A percentile compares a stretch with the other conserved stretches of the same genome.
phyloP scores from a whole-genome alignment of 2,329 filamentous ascomycete genomes.

The Zalaria obscura region DNA sequence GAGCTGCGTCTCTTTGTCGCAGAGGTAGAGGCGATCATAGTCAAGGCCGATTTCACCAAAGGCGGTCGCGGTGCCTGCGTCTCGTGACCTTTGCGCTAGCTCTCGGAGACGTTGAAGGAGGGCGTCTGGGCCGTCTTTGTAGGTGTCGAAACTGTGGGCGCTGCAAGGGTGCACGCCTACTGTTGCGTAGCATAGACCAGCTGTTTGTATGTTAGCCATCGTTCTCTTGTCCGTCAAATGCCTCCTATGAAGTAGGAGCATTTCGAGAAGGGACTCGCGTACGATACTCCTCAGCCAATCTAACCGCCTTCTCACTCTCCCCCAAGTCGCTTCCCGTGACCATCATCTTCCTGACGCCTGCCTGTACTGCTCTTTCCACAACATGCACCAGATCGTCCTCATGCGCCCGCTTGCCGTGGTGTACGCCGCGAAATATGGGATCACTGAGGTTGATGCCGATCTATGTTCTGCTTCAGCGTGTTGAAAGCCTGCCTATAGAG shows the following conservation, averaged over 20 bases:
- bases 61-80: slow-evolving; percentile 50
- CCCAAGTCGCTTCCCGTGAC: slow-evolving; percentile 79
- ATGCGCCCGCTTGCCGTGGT: slow-evolving; percentile 67
- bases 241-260: no score
- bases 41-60: slow-evolving; percentile 95
- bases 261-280: slow-evolving; percentile 17
- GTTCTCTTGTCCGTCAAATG: not conserved
- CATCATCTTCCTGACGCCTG: slow-evolving; percentile 80
- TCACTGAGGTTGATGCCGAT: slow-evolving; percentile 95
- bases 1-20: slow-evolving; percentile 63
- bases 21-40: slow-evolving; percentile 81
- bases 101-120: slow-evolving; percentile 45
- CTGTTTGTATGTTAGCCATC: slow-evolving; percentile 26
- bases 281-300: slow-evolving; percentile 63
- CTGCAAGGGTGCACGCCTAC: slow-evolving; percentile 90
- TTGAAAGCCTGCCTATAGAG: not conserved
- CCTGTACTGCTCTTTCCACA: slow-evolving; percentile 59
- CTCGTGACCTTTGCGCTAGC: slow-evolving; percentile 48
- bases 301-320: slow-evolving; percentile 61
- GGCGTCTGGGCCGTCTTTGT: slow-evolving; percentile 41
- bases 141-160: slow-evolving; percentile 59
- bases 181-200: slow-evolving; percentile 73
- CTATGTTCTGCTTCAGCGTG: slow-evolving; percentile 21
- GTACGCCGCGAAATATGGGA: slow-evolving; percentile 71
- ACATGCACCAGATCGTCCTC: slow-evolving; percentile 62